Evolutionary conservation across 768 basidiomycete species (phyloP).

Genomic region (Ramaria rubella): DNA sequence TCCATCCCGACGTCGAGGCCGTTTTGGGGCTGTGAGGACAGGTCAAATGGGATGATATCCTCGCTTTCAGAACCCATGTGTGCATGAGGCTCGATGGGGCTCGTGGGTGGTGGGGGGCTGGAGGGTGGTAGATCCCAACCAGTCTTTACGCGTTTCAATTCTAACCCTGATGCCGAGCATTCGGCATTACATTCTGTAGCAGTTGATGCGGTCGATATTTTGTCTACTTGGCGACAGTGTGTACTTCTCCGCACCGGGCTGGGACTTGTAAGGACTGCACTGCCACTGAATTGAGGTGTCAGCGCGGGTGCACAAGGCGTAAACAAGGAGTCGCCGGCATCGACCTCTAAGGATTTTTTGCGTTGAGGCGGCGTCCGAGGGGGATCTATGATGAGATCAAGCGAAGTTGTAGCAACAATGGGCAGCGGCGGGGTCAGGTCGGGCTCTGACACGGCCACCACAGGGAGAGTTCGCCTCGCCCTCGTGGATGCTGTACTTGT

Average conservation of each 20-base stretch:
- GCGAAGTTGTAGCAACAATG: neutral
- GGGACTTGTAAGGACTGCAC: neutral
- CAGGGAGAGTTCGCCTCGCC: neutral
- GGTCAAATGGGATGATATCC: neutral
- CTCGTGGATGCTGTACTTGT: neutral
- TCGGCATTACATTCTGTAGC: neutral
- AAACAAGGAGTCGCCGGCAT: constrained; percentile 4
- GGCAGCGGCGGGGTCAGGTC: neutral
- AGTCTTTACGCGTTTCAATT: neutral
- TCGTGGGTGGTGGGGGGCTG: constrained; percentile 9
- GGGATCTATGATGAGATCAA: neutral
- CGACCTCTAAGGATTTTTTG: neutral
- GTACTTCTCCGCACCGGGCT: neutral
- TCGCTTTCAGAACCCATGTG: neutral
- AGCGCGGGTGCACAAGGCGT: constrained; percentile 1
- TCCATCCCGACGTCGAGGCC: neutral
- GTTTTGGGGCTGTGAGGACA: neutral
- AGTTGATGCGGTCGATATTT: neutral
- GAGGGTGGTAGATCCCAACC: constrained; percentile 12
- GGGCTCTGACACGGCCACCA: constrained; percentile 7
- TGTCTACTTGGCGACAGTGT: neutral
- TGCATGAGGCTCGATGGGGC: neutral
- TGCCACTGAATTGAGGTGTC: neutral
- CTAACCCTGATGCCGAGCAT: neutral
- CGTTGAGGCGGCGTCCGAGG: constrained; percentile 4